These are phyloP conservation scores for Anethum foeniculum DNA, from an alignment of 140 eudicot genomes.

Conservation along the genomic window DNA sequence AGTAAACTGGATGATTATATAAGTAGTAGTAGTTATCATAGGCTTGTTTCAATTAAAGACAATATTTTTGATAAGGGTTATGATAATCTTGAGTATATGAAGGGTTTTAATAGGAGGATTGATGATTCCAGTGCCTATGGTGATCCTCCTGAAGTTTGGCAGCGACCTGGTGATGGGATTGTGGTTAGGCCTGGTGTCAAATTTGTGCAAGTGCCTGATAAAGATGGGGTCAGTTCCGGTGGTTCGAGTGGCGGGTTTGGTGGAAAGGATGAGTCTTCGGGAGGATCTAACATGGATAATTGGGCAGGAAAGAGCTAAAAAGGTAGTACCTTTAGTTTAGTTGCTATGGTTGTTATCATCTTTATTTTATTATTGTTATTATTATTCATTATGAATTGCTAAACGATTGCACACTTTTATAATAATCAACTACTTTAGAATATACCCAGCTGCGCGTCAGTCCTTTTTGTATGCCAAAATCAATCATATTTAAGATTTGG, in stretches of 20 bases:
- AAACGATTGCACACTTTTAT: background rate
- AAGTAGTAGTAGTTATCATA: slow-evolving; percentile 18
- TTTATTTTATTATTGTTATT: no score
- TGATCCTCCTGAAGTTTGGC: slow-evolving; percentile 19
- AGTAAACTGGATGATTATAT: slow-evolving; percentile 17
- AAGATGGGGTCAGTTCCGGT: slow-evolving; percentile 5
- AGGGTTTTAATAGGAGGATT: slow-evolving; percentile 21
- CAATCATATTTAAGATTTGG: background rate
- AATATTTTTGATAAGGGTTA: slow-evolving; percentile 18
- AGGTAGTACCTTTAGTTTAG: slow-evolving; percentile 1
- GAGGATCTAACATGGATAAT: slow-evolving; percentile 16
- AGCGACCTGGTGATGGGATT: slow-evolving; percentile 16
- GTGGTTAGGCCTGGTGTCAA: slow-evolving; percentile 16
- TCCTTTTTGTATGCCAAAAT: background rate
- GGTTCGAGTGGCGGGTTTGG: slow-evolving; percentile 14
- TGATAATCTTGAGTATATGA: slow-evolving; percentile 4
- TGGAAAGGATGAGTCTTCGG: slow-evolving; percentile 11
- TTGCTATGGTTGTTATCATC: background rate
- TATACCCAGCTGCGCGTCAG: background rate
- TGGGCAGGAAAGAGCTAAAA: slow-evolving; percentile 17
- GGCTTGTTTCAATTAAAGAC: slow-evolving; percentile 28
- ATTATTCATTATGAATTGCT: no score
- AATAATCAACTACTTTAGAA: background rate
- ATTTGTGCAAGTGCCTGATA: slow-evolving; percentile 6
- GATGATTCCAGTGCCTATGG: slow-evolving; percentile 22